These are phyloP conservation scores for Solanum virginianum DNA, from an alignment of 257 asterid species.

Conservation along the genomic window DNA sequence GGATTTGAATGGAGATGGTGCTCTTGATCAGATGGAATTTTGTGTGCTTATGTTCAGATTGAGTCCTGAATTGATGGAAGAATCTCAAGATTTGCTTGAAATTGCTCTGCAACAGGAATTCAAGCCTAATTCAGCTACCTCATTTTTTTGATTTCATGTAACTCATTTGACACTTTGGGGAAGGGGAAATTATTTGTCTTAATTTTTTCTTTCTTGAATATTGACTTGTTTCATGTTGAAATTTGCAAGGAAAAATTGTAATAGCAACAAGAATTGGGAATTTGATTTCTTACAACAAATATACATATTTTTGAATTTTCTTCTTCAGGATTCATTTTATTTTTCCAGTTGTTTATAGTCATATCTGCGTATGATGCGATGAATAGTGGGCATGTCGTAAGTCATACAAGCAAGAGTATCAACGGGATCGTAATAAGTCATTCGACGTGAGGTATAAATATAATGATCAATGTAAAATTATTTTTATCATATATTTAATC, in stretches of 20 bases:
- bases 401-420: neutral
- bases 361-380: neutral
- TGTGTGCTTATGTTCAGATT: constrained; percentile 81
- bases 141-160: neutral
- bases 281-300: neutral
- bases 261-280: neutral
- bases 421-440: neutral
- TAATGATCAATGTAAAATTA: too few relatives aligned
- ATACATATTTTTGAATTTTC: neutral
- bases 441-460: too few relatives aligned
- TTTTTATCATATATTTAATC: too few relatives aligned
- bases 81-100: constrained; percentile 41
- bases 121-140: neutral
- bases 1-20: constrained; percentile 56
- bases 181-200: neutral
- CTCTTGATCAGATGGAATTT: constrained; percentile 66
- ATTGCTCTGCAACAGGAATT: constrained; percentile 23
- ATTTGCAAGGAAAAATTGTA: neutral
- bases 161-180: neutral
- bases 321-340: neutral
- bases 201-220: neutral
- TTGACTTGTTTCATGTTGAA: neutral
- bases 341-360: neutral
- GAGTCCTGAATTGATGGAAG: constrained; percentile 68
- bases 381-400: neutral